Evolutionary conservation across 768 basidiomycete genomes (phyloP).

Genomic region (Tricholoma saponaceum): DNA sequence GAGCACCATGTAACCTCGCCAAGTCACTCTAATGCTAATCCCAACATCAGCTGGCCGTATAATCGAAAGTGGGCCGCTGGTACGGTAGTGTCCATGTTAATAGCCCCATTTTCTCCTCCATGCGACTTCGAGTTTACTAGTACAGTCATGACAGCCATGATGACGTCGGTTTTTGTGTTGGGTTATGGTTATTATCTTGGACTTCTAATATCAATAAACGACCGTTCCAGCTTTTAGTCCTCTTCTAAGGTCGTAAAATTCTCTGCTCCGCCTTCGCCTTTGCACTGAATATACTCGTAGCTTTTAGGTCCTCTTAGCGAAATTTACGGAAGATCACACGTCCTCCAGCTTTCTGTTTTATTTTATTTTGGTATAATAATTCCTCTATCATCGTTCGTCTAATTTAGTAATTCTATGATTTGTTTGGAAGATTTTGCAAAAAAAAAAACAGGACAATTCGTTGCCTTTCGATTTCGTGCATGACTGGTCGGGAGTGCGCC

Average conservation of each 20-base stretch:
- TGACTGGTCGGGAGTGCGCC: conserved; percentile 75
- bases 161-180: conserved; percentile 47
- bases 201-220: neutral
- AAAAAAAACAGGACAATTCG: conserved; percentile 50
- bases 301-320: conserved; percentile 64
- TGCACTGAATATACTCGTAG: conserved; percentile 18
- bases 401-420: too few species aligned
- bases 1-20: conserved; percentile 5
- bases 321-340: conserved; percentile 60
- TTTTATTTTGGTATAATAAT: conserved; percentile 52
- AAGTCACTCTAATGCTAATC: neutral
- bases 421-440: conserved; percentile 69
- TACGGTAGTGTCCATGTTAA: conserved; percentile 64
- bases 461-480: conserved; percentile 65
- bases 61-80: conserved; percentile 63
- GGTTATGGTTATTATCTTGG: conserved; percentile 49
- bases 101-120: conserved; percentile 69
- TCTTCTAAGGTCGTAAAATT: too few species aligned
- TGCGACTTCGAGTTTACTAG: conserved; percentile 56
- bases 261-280: too few species aligned
- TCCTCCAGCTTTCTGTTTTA: conserved; percentile 59
- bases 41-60: conserved; percentile 45
- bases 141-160: conserved; percentile 46
- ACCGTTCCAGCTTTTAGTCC: conserved; percentile 43
- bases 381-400: too few species aligned